Percentiles rank a stretch among this genome's conserved stretches.
These are phyloP conservation scores for Taiozyma onychis DNA, from an alignment of 1,139 yeast species.

Conservation along the genomic window DNA sequence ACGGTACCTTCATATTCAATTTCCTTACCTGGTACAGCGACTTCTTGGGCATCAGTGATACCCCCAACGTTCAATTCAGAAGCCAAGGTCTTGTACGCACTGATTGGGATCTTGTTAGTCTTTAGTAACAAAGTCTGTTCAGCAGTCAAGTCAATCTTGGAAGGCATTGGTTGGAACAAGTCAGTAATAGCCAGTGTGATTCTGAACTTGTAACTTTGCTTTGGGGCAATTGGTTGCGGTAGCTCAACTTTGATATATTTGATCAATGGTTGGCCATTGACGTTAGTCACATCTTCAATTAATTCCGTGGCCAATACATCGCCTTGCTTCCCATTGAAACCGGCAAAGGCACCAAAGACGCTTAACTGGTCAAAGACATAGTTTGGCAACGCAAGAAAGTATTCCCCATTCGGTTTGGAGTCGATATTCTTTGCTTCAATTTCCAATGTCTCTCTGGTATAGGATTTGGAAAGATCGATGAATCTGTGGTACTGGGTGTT, in stretches of 20 bases:
- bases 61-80: constrained; percentile 50
- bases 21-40: constrained; percentile 20
- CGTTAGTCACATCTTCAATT: constrained; percentile 27
- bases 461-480: constrained; percentile 63
- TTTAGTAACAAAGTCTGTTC: constrained; percentile 54
- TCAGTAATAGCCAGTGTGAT: constrained; percentile 50
- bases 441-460: constrained; percentile 55
- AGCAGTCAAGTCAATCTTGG: constrained; percentile 51
- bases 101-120: constrained; percentile 51
- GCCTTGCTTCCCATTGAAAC: constrained; percentile 24
- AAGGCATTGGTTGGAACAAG: constrained; percentile 57
- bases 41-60: constrained; percentile 41
- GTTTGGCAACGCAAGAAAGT: constrained; percentile 47
- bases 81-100: constrained; percentile 55
- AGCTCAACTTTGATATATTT: constrained; percentile 44
- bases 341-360: constrained; percentile 33
- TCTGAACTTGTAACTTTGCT: constrained; percentile 43
- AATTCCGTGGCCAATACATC: constrained; percentile 28
- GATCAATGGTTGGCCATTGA: constrained; percentile 20
- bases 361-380: constrained; percentile 43
- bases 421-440: constrained; percentile 58
- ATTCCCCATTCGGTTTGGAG: constrained; percentile 45
- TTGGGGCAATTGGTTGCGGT: constrained; percentile 66
- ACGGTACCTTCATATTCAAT: constrained; percentile 17
- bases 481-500: constrained; percentile 32